A percentile compares a stretch with the other conserved stretches of the same genome.
These are phyloP conservation scores for Xylaria sp. DNA, from an alignment of 2,329 filamentous ascomycete genomes.

Conservation along the genomic window DNA sequence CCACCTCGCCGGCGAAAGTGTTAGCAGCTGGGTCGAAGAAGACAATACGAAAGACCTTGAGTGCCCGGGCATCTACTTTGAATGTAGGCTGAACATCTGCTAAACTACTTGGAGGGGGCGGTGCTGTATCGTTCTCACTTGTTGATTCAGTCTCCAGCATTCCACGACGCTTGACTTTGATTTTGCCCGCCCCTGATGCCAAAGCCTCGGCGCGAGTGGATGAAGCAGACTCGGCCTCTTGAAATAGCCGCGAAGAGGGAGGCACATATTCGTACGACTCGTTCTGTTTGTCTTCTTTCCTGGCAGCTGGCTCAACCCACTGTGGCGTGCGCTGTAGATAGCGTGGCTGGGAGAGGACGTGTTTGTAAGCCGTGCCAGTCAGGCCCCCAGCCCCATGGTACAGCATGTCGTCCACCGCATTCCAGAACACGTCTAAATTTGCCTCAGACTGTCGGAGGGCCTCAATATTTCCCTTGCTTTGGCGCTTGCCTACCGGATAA, in stretches of 20 bases:
- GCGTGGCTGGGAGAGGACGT: constrained; percentile 51
- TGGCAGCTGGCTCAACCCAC: constrained; percentile 56
- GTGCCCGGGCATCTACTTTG: constrained; percentile 47
- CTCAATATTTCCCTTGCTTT: constrained; percentile 42
- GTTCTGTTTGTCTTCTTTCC: constrained; percentile 38
- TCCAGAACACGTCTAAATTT: constrained; percentile 44
- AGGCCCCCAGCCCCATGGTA: constrained; percentile 39
- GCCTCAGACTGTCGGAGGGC: constrained; percentile 40
- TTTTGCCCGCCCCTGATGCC: constrained; percentile 12
- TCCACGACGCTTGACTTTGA: constrained; percentile 33
- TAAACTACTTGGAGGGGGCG: constrained; percentile 4
- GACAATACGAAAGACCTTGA: constrained; percentile 55
- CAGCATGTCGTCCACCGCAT: constrained; percentile 36
- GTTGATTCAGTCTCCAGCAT: constrained; percentile 13
- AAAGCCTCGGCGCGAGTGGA: constrained; percentile 27
- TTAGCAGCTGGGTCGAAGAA: constrained; percentile 51
- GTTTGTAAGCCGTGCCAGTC: constrained; percentile 44
- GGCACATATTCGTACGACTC: constrained; percentile 3
- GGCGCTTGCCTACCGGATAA: constrained; percentile 51
- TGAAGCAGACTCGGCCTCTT: constrained; percentile 12
- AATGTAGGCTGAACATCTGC: constrained; percentile 35
- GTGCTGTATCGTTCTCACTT: constrained; percentile 7
- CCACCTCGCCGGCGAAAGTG: constrained; percentile 1
- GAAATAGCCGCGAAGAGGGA: constrained; percentile 24
- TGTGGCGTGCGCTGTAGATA: constrained; percentile 60